A percentile compares a stretch with the other conserved stretches of the same genome.
Evolutionary conservation across 2,329 filamentous ascomycete genomes (phyloP).

Genomic region (Cercospora citrullina): DNA sequence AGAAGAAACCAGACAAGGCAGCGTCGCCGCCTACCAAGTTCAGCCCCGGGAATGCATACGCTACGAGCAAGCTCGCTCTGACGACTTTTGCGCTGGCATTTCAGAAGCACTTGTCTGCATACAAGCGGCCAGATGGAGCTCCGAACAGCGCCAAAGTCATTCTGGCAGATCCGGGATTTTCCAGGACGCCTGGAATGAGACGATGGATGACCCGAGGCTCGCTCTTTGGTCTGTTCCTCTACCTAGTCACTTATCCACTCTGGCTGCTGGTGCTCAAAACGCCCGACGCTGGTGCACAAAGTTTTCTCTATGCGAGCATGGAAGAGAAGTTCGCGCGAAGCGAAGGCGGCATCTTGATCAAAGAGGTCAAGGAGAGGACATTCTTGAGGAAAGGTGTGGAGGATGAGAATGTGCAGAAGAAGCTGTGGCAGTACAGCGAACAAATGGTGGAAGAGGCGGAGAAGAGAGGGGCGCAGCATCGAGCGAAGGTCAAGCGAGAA

Average conservation of each 20-base stretch:
- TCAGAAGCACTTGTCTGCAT: constrained; percentile 85
- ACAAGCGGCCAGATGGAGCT: constrained; percentile 77
- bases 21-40: constrained; percentile 38
- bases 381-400: constrained; percentile 70
- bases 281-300: constrained; percentile 79
- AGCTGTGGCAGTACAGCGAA: constrained; percentile 87
- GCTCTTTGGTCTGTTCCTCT: constrained; percentile 74
- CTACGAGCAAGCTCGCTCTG: constrained; percentile 65
- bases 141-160: constrained; percentile 82
- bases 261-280: constrained; percentile 91
- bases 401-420: constrained; percentile 77
- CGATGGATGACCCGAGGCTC: constrained; percentile 85
- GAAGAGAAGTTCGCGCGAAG: constrained; percentile 68
- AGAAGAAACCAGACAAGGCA: constrained; percentile 38
- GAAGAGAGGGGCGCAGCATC: constrained; percentile 69
- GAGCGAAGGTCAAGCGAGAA: constrained; percentile 59
- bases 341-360: constrained; percentile 71
- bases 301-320: constrained; percentile 82
- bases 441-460: constrained; percentile 78
- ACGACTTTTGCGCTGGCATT: constrained; percentile 88
- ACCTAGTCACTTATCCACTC: constrained; percentile 73
- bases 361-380: constrained; percentile 80
- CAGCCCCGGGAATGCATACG: constrained; percentile 49
- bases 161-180: constrained; percentile 81
- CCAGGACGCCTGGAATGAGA: constrained; percentile 81